Evolutionary conservation across 116 monocot species (phyloP).

Genomic region (Iris pallida): DNA sequence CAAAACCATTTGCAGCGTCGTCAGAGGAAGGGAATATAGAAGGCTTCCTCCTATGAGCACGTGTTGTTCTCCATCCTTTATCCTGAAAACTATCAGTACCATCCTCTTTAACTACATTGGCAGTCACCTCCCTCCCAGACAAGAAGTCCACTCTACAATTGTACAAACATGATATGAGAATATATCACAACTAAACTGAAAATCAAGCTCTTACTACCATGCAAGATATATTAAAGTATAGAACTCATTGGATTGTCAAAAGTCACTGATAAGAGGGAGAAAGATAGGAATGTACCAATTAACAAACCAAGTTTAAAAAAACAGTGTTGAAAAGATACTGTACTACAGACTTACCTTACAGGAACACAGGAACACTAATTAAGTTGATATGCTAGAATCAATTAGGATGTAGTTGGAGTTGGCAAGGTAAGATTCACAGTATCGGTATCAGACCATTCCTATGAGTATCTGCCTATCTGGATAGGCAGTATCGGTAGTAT

Average conservation of each 20-base stretch:
- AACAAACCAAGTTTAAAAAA: too few species aligned
- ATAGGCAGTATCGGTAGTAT: too few species aligned
- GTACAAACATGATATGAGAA: neutral
- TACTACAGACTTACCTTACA: too few species aligned
- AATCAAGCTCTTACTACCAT: neutral
- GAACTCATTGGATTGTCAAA: neutral
- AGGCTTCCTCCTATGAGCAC: conserved; percentile 1
- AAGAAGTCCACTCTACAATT: conserved; percentile 5
- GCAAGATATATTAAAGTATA: neutral
- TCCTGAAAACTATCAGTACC: neutral
- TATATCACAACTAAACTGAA: neutral
- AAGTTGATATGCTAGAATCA: too few species aligned
- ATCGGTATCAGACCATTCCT: too few species aligned
- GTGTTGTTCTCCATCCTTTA: conserved; percentile 9
- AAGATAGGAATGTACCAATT: too few species aligned
- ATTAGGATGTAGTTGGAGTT: too few species aligned
- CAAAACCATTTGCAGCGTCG: neutral
- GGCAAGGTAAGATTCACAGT: too few species aligned
- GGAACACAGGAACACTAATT: too few species aligned
- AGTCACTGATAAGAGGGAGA: neutral
- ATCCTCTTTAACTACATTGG: conserved; percentile 9
- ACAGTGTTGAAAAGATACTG: too few species aligned
- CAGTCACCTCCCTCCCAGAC: conserved; percentile 10
- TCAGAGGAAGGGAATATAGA: neutral
- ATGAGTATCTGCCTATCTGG: too few species aligned